Evolutionary conservation across 2,329 filamentous ascomycete species (phyloP), one percentile per base, ranked within the genome.

Genomic region (Apiospora arundinis): DNA sequence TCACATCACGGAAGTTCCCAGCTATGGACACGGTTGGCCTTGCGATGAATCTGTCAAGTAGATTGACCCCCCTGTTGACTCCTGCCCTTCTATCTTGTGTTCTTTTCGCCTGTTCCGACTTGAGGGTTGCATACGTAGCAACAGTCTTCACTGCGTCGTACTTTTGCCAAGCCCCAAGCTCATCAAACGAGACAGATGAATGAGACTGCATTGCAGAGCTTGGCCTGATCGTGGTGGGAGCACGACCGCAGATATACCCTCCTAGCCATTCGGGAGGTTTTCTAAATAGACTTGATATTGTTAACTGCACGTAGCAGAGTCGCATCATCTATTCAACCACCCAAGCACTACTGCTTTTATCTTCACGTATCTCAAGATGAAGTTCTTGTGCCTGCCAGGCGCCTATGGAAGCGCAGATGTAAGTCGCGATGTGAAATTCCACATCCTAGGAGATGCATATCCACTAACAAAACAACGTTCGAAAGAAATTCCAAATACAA

Each of bases 341-440:
- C 12, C 12, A 9, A n/a, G 18, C 32, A 6, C 18, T 28, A 14
- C 11, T 16, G 4, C n/a, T n/a, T n/a, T 14, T 18, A 40, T 40
- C 28, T 37, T 12, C 8, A n/a, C 18, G 8, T 4, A 28, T 25
- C 25, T 32, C 71, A 70, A 45, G 14, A 79, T 79, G 78, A 78
- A 76, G 72, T 79, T 78, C 63, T 75, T 79, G 2, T 79, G 78
- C 70, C 74, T 79, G 11, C 77, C 76, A 8, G 78, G 78, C 21
- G 77, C 78, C 12, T 79, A 77, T 63, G 78, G 76, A 70, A 78
- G 75, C 68, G 76, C 75, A 52, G 74, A 77, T 74, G 77, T 73
- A 45, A 68, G 74, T 40, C 12, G 12, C n/a, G 18, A 3, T 63
- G 3, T 2, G 1, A 7, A 0, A 32, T 32, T 32, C 32, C n/a